phyloP scores from a whole-genome alignment of 371 early-diverging fungal species.

The Saksenaea oblongispora region DNA sequence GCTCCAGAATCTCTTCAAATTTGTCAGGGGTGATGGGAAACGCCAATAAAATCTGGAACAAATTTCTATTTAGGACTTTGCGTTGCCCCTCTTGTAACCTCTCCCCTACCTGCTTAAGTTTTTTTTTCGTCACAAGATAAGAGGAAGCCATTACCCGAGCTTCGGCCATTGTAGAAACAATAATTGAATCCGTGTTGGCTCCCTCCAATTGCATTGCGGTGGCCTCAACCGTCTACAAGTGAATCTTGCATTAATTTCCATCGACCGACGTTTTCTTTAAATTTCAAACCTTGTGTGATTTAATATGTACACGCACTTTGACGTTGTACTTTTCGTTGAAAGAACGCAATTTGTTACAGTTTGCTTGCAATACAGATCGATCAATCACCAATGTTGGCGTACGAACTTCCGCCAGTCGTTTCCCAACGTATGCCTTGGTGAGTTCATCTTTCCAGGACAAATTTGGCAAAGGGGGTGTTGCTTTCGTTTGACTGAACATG shows the following conservation, averaged over 20 bases:
- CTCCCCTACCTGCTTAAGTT: constrained; percentile 33
- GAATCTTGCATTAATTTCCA: no score
- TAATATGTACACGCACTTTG: constrained; percentile 44
- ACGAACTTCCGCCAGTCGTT: constrained; percentile 23
- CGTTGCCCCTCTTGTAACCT: background rate
- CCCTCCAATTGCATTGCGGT: constrained; percentile 35
- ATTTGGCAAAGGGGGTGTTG: background rate
- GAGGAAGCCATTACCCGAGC: constrained; percentile 37
- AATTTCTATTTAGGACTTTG: background rate
- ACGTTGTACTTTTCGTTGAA: constrained; percentile 21
- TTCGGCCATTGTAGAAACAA: constrained; percentile 48
- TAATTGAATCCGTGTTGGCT: constrained; percentile 40
- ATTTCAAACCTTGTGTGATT: constrained; percentile 47
- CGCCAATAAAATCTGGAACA: constrained; percentile 30
- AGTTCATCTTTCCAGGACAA: background rate
- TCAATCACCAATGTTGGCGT: constrained; percentile 45
- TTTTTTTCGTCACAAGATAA: constrained; percentile 16
- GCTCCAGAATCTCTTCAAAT: constrained; percentile 26
- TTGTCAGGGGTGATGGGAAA: constrained; percentile 47
- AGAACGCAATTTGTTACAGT: constrained; percentile 27
- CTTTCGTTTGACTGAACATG: background rate
- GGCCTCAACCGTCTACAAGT: constrained; percentile 38
- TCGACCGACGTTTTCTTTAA: background rate
- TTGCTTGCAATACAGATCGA: constrained; percentile 27
- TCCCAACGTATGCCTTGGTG: background rate